Evolutionary conservation across 2,329 filamentous ascomycete species (phyloP).

Genomic region (Phaeosphaeria sp.): DNA sequence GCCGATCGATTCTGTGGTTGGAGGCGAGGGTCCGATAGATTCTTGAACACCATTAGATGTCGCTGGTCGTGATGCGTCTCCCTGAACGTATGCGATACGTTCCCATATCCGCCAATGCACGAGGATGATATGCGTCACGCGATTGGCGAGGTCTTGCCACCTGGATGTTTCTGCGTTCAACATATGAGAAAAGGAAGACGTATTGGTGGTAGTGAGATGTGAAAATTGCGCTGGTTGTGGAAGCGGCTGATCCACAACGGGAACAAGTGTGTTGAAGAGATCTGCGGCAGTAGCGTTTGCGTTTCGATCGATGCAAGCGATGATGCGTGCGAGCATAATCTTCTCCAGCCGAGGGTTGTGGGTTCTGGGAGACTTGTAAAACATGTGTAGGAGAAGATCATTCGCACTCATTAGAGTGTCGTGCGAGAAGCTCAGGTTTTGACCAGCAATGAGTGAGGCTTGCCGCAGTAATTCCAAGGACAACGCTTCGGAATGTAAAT

Average conservation of each 20-base stretch:
- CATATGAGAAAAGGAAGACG: conserved; percentile 21
- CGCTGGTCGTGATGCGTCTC: conserved; percentile 11
- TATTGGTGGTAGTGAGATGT: conserved; percentile 32
- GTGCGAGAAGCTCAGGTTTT: conserved; percentile 34
- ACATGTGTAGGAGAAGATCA: conserved; percentile 41
- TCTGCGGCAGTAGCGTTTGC: conserved; percentile 49
- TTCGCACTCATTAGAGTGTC: conserved; percentile 46
- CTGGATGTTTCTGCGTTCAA: conserved; percentile 32
- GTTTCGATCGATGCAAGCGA: conserved; percentile 38
- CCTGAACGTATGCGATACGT: conserved; percentile 69
- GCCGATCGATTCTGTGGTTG: not conserved
- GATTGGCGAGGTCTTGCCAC: conserved; percentile 73
- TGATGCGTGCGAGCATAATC: conserved; percentile 33
- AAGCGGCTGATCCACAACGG: conserved; percentile 6
- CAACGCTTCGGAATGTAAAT: conserved; percentile 51
- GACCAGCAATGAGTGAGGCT: conserved; percentile 44
- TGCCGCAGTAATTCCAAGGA: conserved; percentile 56
- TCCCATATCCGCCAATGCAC: conserved; percentile 93
- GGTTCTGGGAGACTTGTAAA: conserved; percentile 39
- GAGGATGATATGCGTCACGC: conserved; percentile 81
- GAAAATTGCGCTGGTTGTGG: conserved; percentile 18
- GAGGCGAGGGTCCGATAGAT: not conserved
- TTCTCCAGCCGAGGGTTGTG: conserved; percentile 41
- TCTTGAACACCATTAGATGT: not conserved
- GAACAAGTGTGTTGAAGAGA: conserved; percentile 53